phyloP scores from a whole-genome alignment of 2,329 filamentous ascomycete species.

The Ophiostoma ulmi region DNA sequence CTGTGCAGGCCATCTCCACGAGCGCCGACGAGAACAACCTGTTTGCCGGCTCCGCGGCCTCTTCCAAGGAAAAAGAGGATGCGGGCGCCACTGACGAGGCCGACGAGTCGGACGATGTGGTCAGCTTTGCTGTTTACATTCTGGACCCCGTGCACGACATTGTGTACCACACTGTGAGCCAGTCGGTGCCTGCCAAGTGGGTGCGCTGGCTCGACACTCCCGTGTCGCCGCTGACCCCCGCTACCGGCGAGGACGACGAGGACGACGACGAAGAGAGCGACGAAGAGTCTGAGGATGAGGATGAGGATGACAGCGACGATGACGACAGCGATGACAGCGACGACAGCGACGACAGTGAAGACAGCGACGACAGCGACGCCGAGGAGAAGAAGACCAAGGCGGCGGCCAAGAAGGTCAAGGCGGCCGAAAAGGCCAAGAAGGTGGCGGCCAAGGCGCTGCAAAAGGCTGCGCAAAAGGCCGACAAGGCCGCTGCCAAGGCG shows the following conservation, averaged over 20 bases:
- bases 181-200: conserved; percentile 80
- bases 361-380: conserved; percentile 9
- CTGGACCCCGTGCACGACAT: conserved; percentile 89
- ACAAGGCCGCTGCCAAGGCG: not conserved
- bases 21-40: conserved; percentile 44
- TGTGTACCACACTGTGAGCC: conserved; percentile 75
- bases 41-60: conserved; percentile 52
- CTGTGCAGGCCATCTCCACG: conserved; percentile 74
- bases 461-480: conserved; percentile 1
- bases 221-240: conserved; percentile 52
- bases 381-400: conserved; percentile 13
- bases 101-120: conserved; percentile 64
- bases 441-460: not conserved
- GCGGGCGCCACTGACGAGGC: conserved; percentile 52
- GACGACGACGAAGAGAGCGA: conserved; percentile 24
- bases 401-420: conserved; percentile 12
- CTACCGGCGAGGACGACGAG: conserved; percentile 33
- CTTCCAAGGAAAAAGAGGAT: conserved; percentile 53
- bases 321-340: not conserved
- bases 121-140: conserved; percentile 73
- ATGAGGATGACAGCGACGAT: conserved; percentile 22
- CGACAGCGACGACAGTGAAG: not conserved
- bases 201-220: conserved; percentile 84
- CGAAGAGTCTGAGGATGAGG: conserved; percentile 36
- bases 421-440: conserved; percentile 11